phyloP scores from a whole-genome alignment of 441 rosid genomes.

The Populus trichocarpa region DNA sequence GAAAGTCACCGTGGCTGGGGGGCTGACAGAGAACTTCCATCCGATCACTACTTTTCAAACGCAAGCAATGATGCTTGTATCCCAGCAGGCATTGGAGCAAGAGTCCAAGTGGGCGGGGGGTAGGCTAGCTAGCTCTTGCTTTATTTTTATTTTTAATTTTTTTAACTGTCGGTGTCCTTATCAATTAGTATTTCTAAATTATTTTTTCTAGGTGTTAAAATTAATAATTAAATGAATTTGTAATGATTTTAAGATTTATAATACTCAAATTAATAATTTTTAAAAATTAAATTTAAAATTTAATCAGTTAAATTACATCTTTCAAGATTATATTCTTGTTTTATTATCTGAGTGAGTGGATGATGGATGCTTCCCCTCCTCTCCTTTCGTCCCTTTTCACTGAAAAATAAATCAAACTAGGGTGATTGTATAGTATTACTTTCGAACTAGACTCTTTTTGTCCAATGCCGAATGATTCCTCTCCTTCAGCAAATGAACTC shows the following conservation, averaged over 20 bases:
- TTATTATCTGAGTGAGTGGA: constrained; percentile 24
- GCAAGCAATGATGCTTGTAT: constrained; percentile 38
- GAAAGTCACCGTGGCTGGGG: constrained; percentile 20
- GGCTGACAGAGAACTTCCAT: constrained; percentile 22
- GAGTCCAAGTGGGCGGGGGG: constrained; percentile 41
- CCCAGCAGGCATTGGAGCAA: constrained; percentile 7
- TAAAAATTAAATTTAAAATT: no score
- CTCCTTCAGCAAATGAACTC: constrained; percentile 13
- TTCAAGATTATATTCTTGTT: no score
- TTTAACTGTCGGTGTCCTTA: no score
- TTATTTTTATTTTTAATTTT: not conserved
- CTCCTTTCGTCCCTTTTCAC: not conserved
- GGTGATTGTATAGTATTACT: not conserved
- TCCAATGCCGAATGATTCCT: constrained; percentile 19
- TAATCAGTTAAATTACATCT: accelerated
- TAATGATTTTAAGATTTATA: accelerated
- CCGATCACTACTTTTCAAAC: constrained; percentile 26
- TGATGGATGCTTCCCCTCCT: constrained; percentile 1
- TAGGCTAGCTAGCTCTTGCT: not conserved
- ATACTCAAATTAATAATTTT: no score
- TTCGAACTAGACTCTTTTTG: not conserved
- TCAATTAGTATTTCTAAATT: no score
- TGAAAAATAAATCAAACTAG: not conserved
- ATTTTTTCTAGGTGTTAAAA: no score
- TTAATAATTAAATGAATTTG: accelerated